These are phyloP conservation scores for Aristolochia fimbriata DNA, from an alignment of 164 flowering plant genomes.

Conservation along the genomic window DNA sequence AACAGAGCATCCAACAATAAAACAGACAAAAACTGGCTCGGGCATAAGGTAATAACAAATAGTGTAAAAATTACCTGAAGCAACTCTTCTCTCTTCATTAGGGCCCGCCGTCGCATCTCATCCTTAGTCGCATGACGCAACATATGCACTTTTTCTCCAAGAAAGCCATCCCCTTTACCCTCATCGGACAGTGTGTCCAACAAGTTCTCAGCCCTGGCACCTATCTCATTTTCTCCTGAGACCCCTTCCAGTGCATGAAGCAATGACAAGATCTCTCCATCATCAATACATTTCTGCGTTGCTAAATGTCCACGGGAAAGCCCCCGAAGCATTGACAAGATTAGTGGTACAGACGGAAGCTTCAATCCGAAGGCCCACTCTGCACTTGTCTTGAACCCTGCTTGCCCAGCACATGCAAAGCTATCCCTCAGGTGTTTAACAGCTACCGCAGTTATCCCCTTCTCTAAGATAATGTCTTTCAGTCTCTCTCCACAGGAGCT, in stretches of 20 bases:
- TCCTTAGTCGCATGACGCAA: constrained; percentile 89
- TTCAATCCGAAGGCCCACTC: constrained; percentile 73
- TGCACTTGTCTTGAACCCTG: constrained; percentile 63
- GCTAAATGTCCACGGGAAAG: constrained; percentile 87
- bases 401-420: constrained; percentile 66
- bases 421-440: constrained; percentile 62
- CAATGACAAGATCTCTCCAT: constrained; percentile 72
- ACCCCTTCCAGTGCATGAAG: constrained; percentile 98
- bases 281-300: constrained; percentile 78
- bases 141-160: constrained; percentile 57
- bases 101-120: constrained; percentile 90
- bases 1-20: too few species aligned
- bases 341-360: constrained; percentile 79
- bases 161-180: constrained; percentile 78
- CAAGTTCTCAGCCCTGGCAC: constrained; percentile 95
- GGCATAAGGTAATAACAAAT: not conserved
- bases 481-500: constrained; percentile 93
- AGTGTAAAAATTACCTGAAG: constrained; percentile 56
- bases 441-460: constrained; percentile 69
- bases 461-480: constrained; percentile 89
- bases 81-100: constrained; percentile 66
- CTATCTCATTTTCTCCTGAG: constrained; percentile 91
- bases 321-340: constrained; percentile 93
- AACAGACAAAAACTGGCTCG: too few species aligned
- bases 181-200: constrained; percentile 82